Evolutionary conservation across 2,329 filamentous ascomycete species (phyloP).

Genomic region (Colletotrichum orbiculare): DNA sequence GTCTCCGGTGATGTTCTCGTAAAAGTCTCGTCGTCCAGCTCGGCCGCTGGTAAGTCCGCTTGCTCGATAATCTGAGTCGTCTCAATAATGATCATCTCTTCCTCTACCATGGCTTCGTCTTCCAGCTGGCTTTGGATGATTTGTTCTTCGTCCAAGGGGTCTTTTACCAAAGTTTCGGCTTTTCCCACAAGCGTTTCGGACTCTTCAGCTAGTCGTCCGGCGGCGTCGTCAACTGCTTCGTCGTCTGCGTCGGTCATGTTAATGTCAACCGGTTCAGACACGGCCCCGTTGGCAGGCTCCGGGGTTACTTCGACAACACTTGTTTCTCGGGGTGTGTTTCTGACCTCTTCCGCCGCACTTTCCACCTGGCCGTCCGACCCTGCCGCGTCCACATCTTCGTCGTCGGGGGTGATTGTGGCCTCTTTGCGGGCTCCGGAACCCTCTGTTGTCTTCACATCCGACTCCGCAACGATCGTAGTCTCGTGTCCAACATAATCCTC

Average conservation of each 20-base stretch:
- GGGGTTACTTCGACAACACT: conserved; percentile 11
- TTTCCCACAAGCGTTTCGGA: conserved; percentile 29
- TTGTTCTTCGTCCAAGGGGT: conserved; percentile 15
- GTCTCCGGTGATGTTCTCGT: background rate
- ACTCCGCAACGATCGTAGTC: no score
- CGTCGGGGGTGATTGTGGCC: background rate
- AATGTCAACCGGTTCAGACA: conserved; percentile 22
- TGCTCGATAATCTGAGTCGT: background rate
- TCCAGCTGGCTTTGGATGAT: conserved; percentile 31
- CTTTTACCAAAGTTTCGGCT: conserved; percentile 18
- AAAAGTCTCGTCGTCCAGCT: background rate
- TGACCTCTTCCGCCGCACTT: conserved; percentile 12
- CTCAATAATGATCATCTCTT: conserved; percentile 42
- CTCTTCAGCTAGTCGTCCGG: conserved; percentile 3
- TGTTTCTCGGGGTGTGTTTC: conserved; percentile 5
- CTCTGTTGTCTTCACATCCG: background rate
- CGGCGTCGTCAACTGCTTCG: conserved; percentile 17
- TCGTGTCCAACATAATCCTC: no score
- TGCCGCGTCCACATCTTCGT: background rate
- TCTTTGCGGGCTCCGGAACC: background rate
- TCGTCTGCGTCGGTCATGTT: conserved; percentile 30
- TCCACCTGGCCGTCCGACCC: background rate
- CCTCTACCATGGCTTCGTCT: conserved; percentile 46
- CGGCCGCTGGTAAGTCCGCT: background rate
- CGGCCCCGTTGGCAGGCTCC: conserved; percentile 12